phyloP scores from a whole-genome alignment of 169 alveolate genomes.

The Pseudocohnilembus persalinus region DNA sequence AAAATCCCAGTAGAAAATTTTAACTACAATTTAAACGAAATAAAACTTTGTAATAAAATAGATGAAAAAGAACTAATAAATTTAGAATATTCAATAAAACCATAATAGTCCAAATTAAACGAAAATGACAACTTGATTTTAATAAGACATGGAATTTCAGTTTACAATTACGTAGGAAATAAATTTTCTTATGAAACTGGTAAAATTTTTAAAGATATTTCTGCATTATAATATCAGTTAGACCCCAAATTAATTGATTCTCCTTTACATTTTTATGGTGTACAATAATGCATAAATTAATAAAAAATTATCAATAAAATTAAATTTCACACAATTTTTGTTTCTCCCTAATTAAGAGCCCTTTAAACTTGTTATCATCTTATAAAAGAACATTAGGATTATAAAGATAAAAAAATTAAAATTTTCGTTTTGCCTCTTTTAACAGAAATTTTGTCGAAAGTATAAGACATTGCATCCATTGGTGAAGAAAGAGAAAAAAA shows the following conservation, averaged over 20 bases:
- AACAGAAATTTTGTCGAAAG: not conserved
- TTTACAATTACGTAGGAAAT: not conserved
- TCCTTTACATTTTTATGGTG: not conserved
- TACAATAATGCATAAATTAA: not conserved
- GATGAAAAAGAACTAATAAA: not conserved
- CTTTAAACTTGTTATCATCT: not conserved
- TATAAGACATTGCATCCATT: not conserved
- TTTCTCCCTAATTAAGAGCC: not conserved
- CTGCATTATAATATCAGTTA: not conserved
- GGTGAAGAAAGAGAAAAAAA: not conserved
- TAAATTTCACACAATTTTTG: not conserved
- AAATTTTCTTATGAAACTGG: not conserved
- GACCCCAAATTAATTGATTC: not conserved
- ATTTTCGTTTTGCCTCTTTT: not conserved
- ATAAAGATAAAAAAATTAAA: no score
- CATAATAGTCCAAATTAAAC: not conserved
- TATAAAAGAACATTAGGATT: not conserved
- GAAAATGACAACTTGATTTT: not conserved
- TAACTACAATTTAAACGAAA: not conserved
- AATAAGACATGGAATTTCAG: not conserved
- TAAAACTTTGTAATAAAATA: no score
- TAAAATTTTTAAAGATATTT: not conserved
- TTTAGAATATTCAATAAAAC: not conserved
- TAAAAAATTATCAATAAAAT: not conserved
- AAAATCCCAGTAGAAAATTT: not conserved